Evolutionary conservation across 2,329 filamentous ascomycete genomes (phyloP).

Genomic region (Aspergillus latus): DNA sequence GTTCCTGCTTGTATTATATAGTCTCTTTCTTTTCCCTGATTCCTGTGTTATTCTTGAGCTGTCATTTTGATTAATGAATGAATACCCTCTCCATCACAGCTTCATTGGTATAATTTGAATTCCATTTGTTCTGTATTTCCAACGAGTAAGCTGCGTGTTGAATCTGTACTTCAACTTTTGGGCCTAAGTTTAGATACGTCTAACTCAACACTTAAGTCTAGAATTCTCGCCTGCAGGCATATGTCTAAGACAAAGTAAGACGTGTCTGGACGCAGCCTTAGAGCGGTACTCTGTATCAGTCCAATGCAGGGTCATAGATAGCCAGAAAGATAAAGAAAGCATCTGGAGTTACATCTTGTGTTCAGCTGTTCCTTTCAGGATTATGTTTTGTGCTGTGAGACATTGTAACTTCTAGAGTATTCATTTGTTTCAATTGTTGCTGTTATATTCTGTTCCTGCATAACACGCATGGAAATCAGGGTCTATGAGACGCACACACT

Average conservation of each 20-base stretch:
- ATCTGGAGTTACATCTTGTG: not conserved
- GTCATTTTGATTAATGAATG: not conserved
- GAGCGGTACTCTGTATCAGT: not conserved
- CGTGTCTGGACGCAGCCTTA: no score
- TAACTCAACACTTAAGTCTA: no score
- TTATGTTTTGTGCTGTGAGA: not conserved
- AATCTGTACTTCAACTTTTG: no score
- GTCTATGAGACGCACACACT: no score
- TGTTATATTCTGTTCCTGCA: not conserved
- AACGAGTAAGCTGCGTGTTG: no score
- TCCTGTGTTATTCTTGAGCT: not conserved
- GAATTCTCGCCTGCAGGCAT: no score
- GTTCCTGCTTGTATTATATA: not conserved
- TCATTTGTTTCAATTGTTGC: not conserved
- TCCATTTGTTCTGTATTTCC: no score
- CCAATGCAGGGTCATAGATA: not conserved
- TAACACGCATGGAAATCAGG: not conserved
- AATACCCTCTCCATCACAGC: not conserved
- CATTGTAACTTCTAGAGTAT: not conserved
- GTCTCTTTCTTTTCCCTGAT: not conserved
- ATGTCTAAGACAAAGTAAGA: no score
- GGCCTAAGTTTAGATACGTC: no score
- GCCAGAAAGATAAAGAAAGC: not conserved
- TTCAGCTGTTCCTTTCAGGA: not conserved
- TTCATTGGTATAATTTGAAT: no score